Base-by-base conservation (phyloP, 495 filamentous ascomycete genomes). In the Penicillium taxi region DNA sequence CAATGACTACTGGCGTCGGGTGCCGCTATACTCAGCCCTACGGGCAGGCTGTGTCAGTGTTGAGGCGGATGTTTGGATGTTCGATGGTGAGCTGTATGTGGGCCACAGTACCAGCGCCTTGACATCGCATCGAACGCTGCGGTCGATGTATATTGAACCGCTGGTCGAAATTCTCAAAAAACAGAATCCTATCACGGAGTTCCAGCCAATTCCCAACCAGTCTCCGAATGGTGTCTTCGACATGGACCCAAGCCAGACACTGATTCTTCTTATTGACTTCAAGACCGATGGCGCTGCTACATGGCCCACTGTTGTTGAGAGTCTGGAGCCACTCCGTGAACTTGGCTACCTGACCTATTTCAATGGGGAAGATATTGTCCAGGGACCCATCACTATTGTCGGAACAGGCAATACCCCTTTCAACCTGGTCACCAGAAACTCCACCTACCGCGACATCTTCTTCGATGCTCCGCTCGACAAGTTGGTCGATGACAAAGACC, bases 31-130 rank as follows among this genome's bases (percentile, higher is more conserved):
- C 52, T 78, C 75, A 3, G 80, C 80, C 2, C 56, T 86, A 6
- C 66, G 79, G 63, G 46, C 63, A 1, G 84, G 89, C 12, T 81
- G 77, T 40, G 69, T 76, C 13, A 63, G 75, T 9, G 75, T 89
- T 21, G 89, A 96, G 61, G 86, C 86, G 0, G 89, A 96, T 50
- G 79, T 96, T 13, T 96, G 86, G 86, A 72, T 84, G 7, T 76
- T 80, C 45, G 73, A 82, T 29, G 59, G 78, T 3, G 79, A 86
- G 6, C 64, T 85, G 12, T 81, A 66, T 35, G 72, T 81, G 16
- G 75, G 74, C 13, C 77, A 81, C 37, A 66, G 61, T 5, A 56
- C 50, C 5, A 59, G 64, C 1, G 57, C 66, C 21, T 56, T 78
- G 14, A 65, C 63, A 0, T 58, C 48, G 16, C 61, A 64, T 29